A percentile compares a stretch with the other conserved stretches of the same genome.
Evolutionary conservation across 164 flowering plant species (phyloP).

Genomic region (Magnolia officinalis): DNA sequence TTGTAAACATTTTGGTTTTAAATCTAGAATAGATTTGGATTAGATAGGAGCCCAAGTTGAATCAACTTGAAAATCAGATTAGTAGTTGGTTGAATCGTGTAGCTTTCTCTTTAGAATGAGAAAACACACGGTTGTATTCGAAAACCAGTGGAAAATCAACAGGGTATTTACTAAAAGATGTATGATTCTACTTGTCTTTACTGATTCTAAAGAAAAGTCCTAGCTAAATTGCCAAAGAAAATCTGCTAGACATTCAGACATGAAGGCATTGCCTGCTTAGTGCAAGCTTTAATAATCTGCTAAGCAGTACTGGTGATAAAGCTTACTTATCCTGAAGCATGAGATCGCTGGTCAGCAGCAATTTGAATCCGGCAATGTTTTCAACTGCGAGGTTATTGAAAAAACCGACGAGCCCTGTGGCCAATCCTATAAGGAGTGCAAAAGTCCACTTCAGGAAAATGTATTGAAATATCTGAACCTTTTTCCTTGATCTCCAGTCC

Average conservation of each 20-base stretch:
- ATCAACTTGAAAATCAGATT: too few relatives aligned
- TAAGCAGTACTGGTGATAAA: not conserved
- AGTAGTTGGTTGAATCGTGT: too few relatives aligned
- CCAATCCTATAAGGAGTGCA: conserved; percentile 69
- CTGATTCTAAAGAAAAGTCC: not conserved
- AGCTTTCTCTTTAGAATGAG: too few relatives aligned
- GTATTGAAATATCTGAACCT: conserved; percentile 73
- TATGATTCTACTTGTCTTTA: not conserved
- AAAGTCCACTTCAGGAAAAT: conserved; percentile 82
- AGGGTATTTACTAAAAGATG: too few relatives aligned
- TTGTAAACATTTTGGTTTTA: not conserved
- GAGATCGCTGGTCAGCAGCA: conserved; percentile 55
- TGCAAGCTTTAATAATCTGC: not conserved
- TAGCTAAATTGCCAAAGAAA: not conserved
- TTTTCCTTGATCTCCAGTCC: conserved; percentile 85
- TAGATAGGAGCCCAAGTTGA: not conserved
- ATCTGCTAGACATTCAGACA: not conserved
- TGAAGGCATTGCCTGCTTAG: not conserved
- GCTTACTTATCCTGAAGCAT: conserved; percentile 67
- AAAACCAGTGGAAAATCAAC: too few relatives aligned
- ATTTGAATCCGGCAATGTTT: conserved; percentile 84
- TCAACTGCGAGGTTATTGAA: conserved; percentile 84
- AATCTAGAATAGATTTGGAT: not conserved
- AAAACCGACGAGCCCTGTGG: conserved; percentile 67
- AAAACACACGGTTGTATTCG: too few relatives aligned